Percentiles rank a stretch among this genome's conserved stretches.
Conservation (phyloP, 2,329 filamentous ascomycete genomes). For the Pyricularia grisea region DNA sequence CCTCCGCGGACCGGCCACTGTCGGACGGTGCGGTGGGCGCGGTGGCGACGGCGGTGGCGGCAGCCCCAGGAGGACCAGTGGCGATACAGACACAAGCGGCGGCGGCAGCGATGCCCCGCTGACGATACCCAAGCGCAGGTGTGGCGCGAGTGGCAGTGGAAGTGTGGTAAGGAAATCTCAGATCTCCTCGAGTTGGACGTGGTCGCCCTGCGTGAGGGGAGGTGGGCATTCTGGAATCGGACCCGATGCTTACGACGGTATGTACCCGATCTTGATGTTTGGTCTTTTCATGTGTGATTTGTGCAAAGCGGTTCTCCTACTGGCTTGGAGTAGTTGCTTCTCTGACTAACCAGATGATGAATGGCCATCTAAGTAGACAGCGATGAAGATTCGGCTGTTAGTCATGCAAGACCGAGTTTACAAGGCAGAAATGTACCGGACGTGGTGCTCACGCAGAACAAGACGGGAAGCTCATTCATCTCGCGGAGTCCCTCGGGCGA, state of each 20-base stretch:
- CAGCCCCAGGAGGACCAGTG: conserved; percentile 9
- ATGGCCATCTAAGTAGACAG: not conserved
- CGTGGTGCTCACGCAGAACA: not conserved
- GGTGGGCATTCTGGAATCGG: not conserved
- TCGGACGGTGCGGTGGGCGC: not conserved
- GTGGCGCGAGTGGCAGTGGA: conserved; percentile 3
- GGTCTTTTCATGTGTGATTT: not conserved
- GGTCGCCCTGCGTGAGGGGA: conserved; percentile 1
- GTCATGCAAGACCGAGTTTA: not conserved
- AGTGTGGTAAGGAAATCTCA: conserved; percentile 17
- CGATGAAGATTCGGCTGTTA: not conserved
- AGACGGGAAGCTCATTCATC: not conserved
- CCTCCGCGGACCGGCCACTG: not conserved
- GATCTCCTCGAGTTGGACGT: conserved; percentile 49
- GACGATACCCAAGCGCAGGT: conserved; percentile 25
- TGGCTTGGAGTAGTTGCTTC: not conserved
- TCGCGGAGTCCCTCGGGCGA: not conserved
- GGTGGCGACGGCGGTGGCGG: not conserved
- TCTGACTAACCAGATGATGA: not conserved
- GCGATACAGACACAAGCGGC: conserved; percentile 16
- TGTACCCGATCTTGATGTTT: not conserved
- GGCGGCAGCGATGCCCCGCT: conserved; percentile 17
- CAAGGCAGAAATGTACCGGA: not conserved
- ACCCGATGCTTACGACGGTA: not conserved
- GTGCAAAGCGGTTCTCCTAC: not conserved